Base-by-base conservation (phyloP, 2,329 filamentous ascomycete genomes). In the Colletotrichum musae region DNA sequence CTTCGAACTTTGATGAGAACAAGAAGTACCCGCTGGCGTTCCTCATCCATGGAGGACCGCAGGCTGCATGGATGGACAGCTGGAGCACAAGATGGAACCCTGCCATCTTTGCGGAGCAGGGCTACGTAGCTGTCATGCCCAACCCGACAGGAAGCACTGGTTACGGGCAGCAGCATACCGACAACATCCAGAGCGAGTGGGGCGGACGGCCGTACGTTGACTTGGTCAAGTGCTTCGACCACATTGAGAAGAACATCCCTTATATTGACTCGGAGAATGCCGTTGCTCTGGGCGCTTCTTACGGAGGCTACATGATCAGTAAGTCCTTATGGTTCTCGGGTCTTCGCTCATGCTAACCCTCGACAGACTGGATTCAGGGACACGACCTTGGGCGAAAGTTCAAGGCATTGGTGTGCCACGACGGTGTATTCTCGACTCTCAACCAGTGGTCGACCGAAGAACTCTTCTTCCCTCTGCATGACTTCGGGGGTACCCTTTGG, bases 71-170 rank as follows among this genome's bases (percentile, higher is more conserved):
- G 91, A 82, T 80, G 39, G 92, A 96, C 75, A 84, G 86, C 32
- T 97, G 94, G 93, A 92, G 88, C 77, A 94, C 91, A 2, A 86
- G 94, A 18, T 97, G 94, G 94, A 97, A 97, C 77, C 92, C 93
- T 2, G 93, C 93, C 69, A 87, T 95, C 10, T 97, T 94, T 76
- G 94, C 94, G 4, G 94, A 97, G 78, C 93, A 95, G 80, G 94
- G 94, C 53, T 97, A 96, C 76, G 87, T 97, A 4, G 93, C 92
- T 24, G 89, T 97, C 54, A 87, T 90, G 58, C 93, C 94, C 10
- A 97, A 97, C 77, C 93, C 93, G 9, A 96, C 93, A 0, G 94
- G 94, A 18, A 93, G 90, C 75, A 94, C 93, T 5, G 92, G 93
- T 3, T 97, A 94, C 75, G 94, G 94, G 5, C 92, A 95, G 81